A percentile compares a stretch with the other conserved stretches of the same genome.
Conservation (phyloP, 495 filamentous ascomycete species). For the Annulohypoxylon bovei region DNA sequence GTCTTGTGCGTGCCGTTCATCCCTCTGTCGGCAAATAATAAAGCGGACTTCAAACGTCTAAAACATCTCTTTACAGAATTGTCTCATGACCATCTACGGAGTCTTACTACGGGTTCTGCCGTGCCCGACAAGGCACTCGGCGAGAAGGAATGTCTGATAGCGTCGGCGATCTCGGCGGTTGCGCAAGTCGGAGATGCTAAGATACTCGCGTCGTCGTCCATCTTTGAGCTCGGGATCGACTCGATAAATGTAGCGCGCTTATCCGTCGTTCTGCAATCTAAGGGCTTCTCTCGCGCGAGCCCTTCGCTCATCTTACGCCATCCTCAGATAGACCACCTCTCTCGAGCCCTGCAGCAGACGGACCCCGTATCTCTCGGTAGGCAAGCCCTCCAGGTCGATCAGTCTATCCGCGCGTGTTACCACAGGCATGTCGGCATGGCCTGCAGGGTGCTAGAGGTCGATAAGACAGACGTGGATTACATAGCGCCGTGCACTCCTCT, state of each 20-base stretch:
- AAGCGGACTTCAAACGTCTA: slow-evolving; percentile 72
- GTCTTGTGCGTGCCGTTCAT: slow-evolving; percentile 70
- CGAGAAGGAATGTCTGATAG: slow-evolving; percentile 58
- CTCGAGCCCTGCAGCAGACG: slow-evolving; percentile 50
- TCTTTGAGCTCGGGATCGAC: slow-evolving; percentile 85
- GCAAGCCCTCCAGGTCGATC: slow-evolving; percentile 57
- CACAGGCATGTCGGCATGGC: slow-evolving; percentile 60
- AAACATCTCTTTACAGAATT: slow-evolving; percentile 67
- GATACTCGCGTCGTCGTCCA: slow-evolving; percentile 66
- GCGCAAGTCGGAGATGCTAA: slow-evolving; percentile 52
- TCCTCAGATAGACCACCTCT: slow-evolving; percentile 61
- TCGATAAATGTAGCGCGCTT: slow-evolving; percentile 81
- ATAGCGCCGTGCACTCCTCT: slow-evolving; percentile 81
- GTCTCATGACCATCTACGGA: slow-evolving; percentile 66
- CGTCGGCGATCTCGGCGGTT: slow-evolving; percentile 61
- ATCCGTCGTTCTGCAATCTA: slow-evolving; percentile 58
- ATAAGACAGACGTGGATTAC: slow-evolving; percentile 64
- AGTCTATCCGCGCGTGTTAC: slow-evolving; percentile 65
- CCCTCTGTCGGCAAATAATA: slow-evolving; percentile 79
- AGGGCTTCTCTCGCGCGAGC: slow-evolving; percentile 65
- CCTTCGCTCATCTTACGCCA: slow-evolving; percentile 74
- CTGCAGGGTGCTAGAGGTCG: slow-evolving; percentile 24
- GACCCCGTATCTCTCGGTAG: slow-evolving; percentile 36
- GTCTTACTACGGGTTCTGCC: slow-evolving; percentile 41
- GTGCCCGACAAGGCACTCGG: slow-evolving; percentile 47